Conservation (phyloP, 169 alveolate species). For the Cryptosporidium sp. region DNA sequence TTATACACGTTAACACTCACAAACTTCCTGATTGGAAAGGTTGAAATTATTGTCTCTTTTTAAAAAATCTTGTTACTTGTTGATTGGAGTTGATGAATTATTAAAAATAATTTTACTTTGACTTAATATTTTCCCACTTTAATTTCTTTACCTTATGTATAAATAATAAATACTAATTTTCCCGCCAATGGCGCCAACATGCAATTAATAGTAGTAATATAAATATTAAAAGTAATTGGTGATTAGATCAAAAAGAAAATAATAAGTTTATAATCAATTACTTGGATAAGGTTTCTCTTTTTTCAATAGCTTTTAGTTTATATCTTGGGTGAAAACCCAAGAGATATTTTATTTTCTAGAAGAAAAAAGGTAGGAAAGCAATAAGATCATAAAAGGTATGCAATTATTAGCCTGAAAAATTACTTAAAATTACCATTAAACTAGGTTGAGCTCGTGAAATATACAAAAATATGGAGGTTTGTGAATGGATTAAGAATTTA, state of each 20-base stretch:
- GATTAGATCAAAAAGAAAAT: neutral
- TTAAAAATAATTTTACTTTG: neutral
- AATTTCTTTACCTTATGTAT: neutral
- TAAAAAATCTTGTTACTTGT: no score
- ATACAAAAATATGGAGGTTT: neutral
- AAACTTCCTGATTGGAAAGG: no score
- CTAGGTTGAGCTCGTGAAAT: neutral
- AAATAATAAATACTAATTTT: no score
- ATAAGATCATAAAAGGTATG: neutral
- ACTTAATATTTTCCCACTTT: neutral
- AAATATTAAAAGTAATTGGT: neutral
- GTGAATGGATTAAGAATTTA: neutral
- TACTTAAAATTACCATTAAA: neutral
- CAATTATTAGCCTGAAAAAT: neutral
- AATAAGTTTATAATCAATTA: neutral
- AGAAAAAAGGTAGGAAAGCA: neutral
- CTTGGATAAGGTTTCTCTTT: neutral
- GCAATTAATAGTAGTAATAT: neutral
- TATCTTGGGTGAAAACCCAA: neutral
- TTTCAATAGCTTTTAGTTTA: no score
- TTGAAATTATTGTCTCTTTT: neutral
- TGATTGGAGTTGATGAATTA: no score
- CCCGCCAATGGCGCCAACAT: conserved; percentile 6
- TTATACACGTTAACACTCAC: neutral
- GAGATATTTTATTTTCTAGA: neutral